Conservation (phyloP, 139 green algal species). For the Ostreobium quekettii region DNA sequence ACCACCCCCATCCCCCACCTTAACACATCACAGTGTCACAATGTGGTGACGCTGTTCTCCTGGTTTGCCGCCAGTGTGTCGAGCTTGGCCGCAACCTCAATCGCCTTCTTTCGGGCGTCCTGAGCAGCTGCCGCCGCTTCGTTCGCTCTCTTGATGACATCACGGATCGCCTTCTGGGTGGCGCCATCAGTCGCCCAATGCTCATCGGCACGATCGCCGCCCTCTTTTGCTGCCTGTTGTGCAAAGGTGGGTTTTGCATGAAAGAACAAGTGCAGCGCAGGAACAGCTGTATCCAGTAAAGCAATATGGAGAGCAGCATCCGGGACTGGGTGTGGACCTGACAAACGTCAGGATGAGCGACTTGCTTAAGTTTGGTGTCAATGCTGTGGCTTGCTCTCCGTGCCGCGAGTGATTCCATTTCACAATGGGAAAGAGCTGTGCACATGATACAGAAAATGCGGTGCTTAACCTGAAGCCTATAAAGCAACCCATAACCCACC, state of each 20-base stretch:
- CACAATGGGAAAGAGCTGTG: no score
- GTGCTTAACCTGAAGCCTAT: no score
- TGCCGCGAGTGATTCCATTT: no score
- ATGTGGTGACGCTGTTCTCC: no score
- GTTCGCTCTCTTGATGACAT: conserved; percentile 16
- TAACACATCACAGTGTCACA: no score
- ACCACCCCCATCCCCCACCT: no score
- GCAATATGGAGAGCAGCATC: not conserved
- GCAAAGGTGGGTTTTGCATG: not conserved
- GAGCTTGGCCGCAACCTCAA: conserved; percentile 27
- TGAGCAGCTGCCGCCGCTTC: conserved; percentile 27
- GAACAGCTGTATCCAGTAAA: not conserved
- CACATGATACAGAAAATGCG: no score
- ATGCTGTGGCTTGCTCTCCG: conserved; percentile 3
- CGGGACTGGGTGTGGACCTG: not conserved
- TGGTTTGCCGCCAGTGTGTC: conserved; percentile 27
- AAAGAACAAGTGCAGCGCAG: not conserved
- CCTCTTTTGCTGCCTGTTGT: conserved; percentile 21
- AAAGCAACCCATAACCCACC: no score
- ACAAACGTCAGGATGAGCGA: conserved; percentile 15
- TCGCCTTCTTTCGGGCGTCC: conserved; percentile 22
- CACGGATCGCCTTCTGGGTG: conserved; percentile 23
- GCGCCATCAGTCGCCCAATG: conserved; percentile 30
- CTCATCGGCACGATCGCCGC: not conserved
- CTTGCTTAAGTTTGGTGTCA: conserved; percentile 21